Evolutionary conservation across 2,329 filamentous ascomycete genomes (phyloP).

Genomic region (Alternaria sp.): DNA sequence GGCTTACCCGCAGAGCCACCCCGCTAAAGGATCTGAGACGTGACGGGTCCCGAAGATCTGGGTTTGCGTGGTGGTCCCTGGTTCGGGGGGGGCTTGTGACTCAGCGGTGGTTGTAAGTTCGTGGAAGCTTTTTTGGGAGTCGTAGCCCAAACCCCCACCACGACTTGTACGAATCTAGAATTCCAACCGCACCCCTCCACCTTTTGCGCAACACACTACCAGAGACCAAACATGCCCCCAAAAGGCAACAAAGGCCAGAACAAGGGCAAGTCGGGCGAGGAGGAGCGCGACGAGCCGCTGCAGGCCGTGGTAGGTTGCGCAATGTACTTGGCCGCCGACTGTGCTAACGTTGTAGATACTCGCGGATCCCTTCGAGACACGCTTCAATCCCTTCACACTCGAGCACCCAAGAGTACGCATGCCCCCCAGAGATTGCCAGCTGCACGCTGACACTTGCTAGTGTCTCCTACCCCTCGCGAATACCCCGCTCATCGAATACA

Average conservation of each 20-base stretch:
- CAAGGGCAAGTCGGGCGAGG: slow-evolving; percentile 56
- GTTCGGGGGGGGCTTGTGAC: slow-evolving; percentile 21
- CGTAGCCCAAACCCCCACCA: slow-evolving; percentile 16
- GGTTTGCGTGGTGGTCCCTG: slow-evolving; percentile 22
- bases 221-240: slow-evolving; percentile 53
- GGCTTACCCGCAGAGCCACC: slow-evolving; percentile 36
- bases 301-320: slow-evolving; percentile 65
- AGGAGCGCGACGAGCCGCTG: slow-evolving; percentile 68
- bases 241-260: slow-evolving; percentile 57
- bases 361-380: slow-evolving; percentile 91
- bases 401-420: slow-evolving; percentile 81
- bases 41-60: slow-evolving; percentile 26
- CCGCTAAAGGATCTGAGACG: slow-evolving; percentile 34
- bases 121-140: slow-evolving; percentile 19
- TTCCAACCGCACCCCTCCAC: slow-evolving; percentile 19
- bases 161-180: slow-evolving; percentile 20
- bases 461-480: slow-evolving; percentile 94
- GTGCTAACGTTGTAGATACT: slow-evolving; percentile 69
- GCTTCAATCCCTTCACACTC: slow-evolving; percentile 88
- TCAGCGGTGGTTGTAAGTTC: slow-evolving; percentile 23
- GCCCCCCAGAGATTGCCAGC: slow-evolving; percentile 5
- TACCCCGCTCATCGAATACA: slow-evolving; percentile 95
- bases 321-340: slow-evolving; percentile 11
- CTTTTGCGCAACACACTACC: slow-evolving; percentile 8
- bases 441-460: slow-evolving; percentile 56